A percentile compares a stretch with the other conserved stretches of the same genome.
These are phyloP conservation scores for Colletotrichum spaethianum DNA, from an alignment of 2,329 filamentous ascomycete species.

Conservation along the genomic window DNA sequence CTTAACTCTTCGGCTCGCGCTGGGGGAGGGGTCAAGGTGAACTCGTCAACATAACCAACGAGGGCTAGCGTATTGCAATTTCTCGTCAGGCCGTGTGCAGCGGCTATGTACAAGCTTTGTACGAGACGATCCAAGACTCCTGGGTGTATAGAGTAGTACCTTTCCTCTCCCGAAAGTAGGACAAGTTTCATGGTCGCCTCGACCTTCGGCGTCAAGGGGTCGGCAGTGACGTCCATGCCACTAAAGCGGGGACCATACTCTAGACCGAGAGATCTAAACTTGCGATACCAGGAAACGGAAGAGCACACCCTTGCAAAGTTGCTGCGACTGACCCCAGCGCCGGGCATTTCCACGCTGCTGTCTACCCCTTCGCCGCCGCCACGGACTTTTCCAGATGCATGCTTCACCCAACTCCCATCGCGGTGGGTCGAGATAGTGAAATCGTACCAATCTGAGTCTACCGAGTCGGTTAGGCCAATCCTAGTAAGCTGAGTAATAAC, in stretches of 20 bases:
- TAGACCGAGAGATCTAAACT: slow-evolving; percentile 23
- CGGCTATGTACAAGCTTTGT: slow-evolving; percentile 20
- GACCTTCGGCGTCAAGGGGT: background rate
- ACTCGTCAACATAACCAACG: slow-evolving; percentile 22
- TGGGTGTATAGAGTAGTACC: slow-evolving; percentile 19
- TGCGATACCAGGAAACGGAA: slow-evolving; percentile 24
- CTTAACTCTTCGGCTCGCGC: background rate
- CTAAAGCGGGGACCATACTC: slow-evolving; percentile 30
- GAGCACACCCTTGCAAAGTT: slow-evolving; percentile 10
- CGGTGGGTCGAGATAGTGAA: slow-evolving; percentile 27
- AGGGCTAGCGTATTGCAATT: slow-evolving; percentile 17
- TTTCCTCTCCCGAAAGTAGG: slow-evolving; percentile 15
- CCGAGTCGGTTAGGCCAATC: slow-evolving; percentile 4
- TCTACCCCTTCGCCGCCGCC: background rate
- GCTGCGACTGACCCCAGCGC: background rate
- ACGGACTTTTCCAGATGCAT: slow-evolving; percentile 20
- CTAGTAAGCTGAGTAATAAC: slow-evolving; percentile 16
- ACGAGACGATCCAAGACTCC: slow-evolving; percentile 20
- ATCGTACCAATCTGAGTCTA: slow-evolving; percentile 28
- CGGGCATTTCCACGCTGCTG: background rate
- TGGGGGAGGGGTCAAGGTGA: background rate
- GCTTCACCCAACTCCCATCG: slow-evolving; percentile 24
- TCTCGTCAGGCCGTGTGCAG: slow-evolving; percentile 5
- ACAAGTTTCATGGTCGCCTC: slow-evolving; percentile 2
- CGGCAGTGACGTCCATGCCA: slow-evolving; percentile 16